phyloP scores from a whole-genome alignment of 2,329 filamentous ascomycete genomes.

The Diaporthe vaccinii region DNA sequence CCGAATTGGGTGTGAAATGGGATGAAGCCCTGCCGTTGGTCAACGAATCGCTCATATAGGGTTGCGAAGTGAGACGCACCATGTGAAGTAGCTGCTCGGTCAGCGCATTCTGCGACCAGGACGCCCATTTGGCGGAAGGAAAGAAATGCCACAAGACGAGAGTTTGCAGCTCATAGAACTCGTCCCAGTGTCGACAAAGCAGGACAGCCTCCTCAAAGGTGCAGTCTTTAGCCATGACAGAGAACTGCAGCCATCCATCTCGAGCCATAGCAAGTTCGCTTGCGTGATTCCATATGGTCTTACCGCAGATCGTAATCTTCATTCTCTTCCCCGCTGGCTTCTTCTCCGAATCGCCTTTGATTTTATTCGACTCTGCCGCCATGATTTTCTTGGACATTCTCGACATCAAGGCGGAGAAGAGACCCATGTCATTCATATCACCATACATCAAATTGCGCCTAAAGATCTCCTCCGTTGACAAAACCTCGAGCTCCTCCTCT shows the following conservation, averaged over 20 bases:
- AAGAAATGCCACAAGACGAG: constrained; percentile 61
- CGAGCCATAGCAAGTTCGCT: constrained; percentile 60
- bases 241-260: constrained; percentile 65
- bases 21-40: constrained; percentile 12
- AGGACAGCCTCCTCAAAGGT: constrained; percentile 57
- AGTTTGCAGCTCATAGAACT: constrained; percentile 62
- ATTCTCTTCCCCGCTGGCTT: constrained; percentile 53
- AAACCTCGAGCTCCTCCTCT: constrained; percentile 52
- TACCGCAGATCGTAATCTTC: constrained; percentile 61
- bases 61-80: constrained; percentile 44
- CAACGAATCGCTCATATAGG: not conserved
- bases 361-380: not conserved
- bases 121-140: constrained; percentile 59
- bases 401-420: constrained; percentile 48
- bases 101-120: constrained; percentile 54
- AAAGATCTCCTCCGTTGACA: constrained; percentile 47
- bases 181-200: constrained; percentile 65
- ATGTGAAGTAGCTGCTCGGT: constrained; percentile 57
- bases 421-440: constrained; percentile 46
- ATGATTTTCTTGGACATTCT: not conserved
- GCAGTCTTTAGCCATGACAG: constrained; percentile 63
- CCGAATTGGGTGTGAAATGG: constrained; percentile 32
- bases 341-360: constrained; percentile 49
- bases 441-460: constrained; percentile 44
- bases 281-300: constrained; percentile 65